Evolutionary conservation across 129 eudicot species (phyloP), one percentile per base, ranked within the genome.

Genomic region (Smallanthus sonchifolius): DNA sequence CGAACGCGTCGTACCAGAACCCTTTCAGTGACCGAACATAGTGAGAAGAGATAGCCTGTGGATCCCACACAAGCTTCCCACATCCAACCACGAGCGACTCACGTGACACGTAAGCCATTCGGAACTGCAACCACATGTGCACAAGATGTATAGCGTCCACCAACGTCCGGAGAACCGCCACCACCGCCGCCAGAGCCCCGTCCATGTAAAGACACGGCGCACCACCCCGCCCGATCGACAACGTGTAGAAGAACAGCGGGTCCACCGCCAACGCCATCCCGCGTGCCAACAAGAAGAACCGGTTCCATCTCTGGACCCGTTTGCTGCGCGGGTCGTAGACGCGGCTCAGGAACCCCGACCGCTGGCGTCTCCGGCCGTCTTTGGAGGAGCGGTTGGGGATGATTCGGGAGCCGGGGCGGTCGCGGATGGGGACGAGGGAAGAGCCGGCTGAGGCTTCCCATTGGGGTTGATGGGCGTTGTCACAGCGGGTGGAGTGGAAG

Each of bases 61-160:
- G 79, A 66, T 94, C 98, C 98, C 98, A 94, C 81, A 94, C 98
- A n/a, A 94, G 97, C 62, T 94, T 94, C 74, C 98, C 98, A 65
- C 98, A 90, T 0, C 98, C 98, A 37, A 94, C 87, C 59, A 94
- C 98, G 43, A 94, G 69, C 10, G 98, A 90, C 76, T 90, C 98
- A 77, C 97, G 84, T n/a, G 98, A 94, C 83, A 94, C 96, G 84
- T 86, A 94, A 38, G 98, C 97, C 77, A 83, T 78, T 72, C 96
- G 79, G 39, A 94, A 94, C 91, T 90, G 96, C 55, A 94, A 80
- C 97, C 97, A 91, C 78, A 94, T 61, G 63, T 94, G 98, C 30
- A 67, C 65, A 20, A 94, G 42, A 70, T 94, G 97, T 17, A 90
- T 84, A 0, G 77, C 96, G 71, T 94, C 98, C 60, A 94, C 83